Percentiles rank a stretch among this genome's conserved stretches.
These are phyloP conservation scores for Cordyceps tenuipes DNA, from an alignment of 2,329 filamentous ascomycete species.

Conservation along the genomic window DNA sequence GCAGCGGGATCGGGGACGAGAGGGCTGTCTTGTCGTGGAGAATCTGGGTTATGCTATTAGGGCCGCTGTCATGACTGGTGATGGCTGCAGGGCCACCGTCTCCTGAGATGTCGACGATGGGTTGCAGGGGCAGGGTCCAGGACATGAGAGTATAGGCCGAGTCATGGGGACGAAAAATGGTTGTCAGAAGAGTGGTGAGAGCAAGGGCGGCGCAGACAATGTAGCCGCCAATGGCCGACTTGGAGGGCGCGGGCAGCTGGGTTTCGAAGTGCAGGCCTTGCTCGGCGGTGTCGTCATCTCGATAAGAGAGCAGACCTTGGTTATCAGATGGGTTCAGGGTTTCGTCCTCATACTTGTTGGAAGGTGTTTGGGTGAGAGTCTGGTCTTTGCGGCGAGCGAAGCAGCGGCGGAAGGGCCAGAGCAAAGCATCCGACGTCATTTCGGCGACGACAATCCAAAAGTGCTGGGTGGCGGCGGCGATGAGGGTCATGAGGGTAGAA, in stretches of 20 bases:
- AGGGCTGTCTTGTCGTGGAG: slow-evolving; percentile 23
- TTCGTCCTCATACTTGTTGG: slow-evolving; percentile 10
- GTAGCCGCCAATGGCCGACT: slow-evolving; percentile 11
- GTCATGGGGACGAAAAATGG: slow-evolving; percentile 23
- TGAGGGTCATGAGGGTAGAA: background rate
- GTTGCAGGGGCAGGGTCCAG: slow-evolving; percentile 26
- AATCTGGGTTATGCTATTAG: slow-evolving; percentile 19
- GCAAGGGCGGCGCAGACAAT: background rate
- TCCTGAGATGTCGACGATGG: slow-evolving; percentile 26
- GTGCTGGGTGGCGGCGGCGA: slow-evolving; percentile 8
- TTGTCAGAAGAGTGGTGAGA: slow-evolving; percentile 18
- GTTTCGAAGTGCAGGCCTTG: slow-evolving; percentile 10
- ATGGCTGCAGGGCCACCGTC: slow-evolving; percentile 22
- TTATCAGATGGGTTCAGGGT: background rate
- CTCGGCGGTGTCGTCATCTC: slow-evolving; percentile 7
- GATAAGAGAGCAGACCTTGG: background rate
- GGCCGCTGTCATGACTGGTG: slow-evolving; percentile 17
- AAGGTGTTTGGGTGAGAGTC: background rate
- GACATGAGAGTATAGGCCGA: slow-evolving; percentile 27
- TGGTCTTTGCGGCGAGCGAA: background rate
- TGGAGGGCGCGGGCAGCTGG: slow-evolving; percentile 15
- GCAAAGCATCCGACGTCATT: slow-evolving; percentile 6
- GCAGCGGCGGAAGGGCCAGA: slow-evolving; percentile 4
- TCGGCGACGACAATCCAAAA: slow-evolving; percentile 9
- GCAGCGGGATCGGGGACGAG: slow-evolving; percentile 13